Evolutionary conservation across 129 eudicot species (phyloP), one percentile per base, ranked within the genome.

Genomic region (Flaveria ramosissima): DNA sequence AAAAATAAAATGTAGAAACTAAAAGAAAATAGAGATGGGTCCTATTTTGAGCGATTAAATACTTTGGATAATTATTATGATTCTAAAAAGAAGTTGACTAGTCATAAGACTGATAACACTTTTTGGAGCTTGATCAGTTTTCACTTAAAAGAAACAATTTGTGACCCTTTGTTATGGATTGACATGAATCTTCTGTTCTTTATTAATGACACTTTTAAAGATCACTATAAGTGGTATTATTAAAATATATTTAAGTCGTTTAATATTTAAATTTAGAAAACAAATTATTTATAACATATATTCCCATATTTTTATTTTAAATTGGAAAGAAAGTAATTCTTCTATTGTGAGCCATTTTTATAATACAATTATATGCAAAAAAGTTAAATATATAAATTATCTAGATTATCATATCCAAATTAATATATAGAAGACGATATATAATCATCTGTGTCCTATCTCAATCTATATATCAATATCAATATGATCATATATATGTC

Each of bases 131-230:
- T 39, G 23, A 55, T 19, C 60, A 16, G 30, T 60, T 53, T 52
- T 61, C 45, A 61, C 70, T 59, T 21, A 74, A 60, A 60, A 43
- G 14, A 42, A 59, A 61, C 55, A 53, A 42, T 68, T 19, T 39
- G 64, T 59, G 23, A 45, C 78, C 78, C 17, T 61, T 74, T 74
- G 30, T 74, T 60, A 47, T 61, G 70, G 78, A 74, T 74, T 46
- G 53, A 30, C 62, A 61, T 61, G 71, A 63, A 75, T 46, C 47
- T 61, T 73, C 43, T 73, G 26, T 23, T 57, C 67, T 71, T 72
- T 36, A 24, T 48, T 48, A 48, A 48, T 5, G 16, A 7, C 2
- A 17, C 20, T 19, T 55, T 72, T 72, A 19, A 52, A 51, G 15
- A 55, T 55, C 51, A 53, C 66, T 27, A 3, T 30, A 72, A 52